Percentiles rank a stretch among this genome's conserved stretches.
These are phyloP conservation scores for Ascochyta pisi DNA, from an alignment of 2,329 filamentous ascomycete species.

Conservation along the genomic window DNA sequence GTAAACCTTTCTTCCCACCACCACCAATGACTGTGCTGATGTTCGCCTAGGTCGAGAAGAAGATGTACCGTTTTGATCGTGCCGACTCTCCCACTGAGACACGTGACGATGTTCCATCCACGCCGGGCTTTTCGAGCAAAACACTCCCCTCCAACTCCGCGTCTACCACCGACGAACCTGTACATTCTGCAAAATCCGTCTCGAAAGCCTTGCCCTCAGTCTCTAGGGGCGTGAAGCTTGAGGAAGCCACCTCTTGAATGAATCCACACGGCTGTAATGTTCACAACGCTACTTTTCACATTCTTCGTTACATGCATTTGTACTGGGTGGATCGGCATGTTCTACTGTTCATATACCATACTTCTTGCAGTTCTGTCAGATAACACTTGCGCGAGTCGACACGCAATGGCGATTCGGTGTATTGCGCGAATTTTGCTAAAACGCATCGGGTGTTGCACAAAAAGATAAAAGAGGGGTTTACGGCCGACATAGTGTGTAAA, in stretches of 20 bases:
- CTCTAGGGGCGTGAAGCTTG: slow-evolving; percentile 27
- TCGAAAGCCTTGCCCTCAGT: slow-evolving; percentile 21
- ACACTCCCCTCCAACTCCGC: slow-evolving; percentile 69
- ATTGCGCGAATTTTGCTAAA: slow-evolving; percentile 2
- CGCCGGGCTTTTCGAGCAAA: slow-evolving; percentile 71
- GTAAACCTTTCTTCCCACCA: slow-evolving; percentile 29
- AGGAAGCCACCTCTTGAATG: slow-evolving; percentile 19
- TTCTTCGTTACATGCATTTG: slow-evolving; percentile 10
- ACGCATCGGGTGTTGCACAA: slow-evolving; percentile 14
- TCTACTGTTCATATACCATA: slow-evolving; percentile 40
- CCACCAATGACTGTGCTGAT: slow-evolving; percentile 8
- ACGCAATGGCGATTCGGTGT: slow-evolving; percentile 4
- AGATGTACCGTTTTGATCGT: slow-evolving; percentile 54
- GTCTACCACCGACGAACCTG: slow-evolving; percentile 59
- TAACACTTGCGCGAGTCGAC: slow-evolving; percentile 3
- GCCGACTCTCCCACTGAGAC: slow-evolving; percentile 38
- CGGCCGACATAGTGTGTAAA: slow-evolving; percentile 10
- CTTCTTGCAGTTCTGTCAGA: slow-evolving; percentile 14
- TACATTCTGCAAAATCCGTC: slow-evolving; percentile 30
- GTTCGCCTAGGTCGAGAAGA: slow-evolving; percentile 53
- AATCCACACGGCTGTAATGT: slow-evolving; percentile 2
- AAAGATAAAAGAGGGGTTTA: slow-evolving; percentile 11
- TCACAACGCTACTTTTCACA: slow-evolving; percentile 4
- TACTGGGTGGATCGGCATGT: slow-evolving; percentile 17
- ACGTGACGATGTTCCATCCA: slow-evolving; percentile 52